phyloP scores from a whole-genome alignment of 2,329 filamentous ascomycete species.

The Aspergillus sp. region DNA sequence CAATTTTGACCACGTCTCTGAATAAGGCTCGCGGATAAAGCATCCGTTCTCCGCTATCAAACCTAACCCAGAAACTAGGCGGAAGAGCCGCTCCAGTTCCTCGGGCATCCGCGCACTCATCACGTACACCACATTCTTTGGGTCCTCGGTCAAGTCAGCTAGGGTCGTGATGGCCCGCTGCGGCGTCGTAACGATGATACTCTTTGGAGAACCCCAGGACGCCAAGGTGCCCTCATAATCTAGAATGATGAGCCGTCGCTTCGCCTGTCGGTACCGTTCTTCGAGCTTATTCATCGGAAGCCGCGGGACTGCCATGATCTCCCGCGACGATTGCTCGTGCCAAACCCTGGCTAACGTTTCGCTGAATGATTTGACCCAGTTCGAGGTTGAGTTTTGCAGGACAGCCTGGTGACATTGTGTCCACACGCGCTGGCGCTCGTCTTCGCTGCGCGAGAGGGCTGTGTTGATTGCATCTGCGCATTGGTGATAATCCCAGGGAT shows the following conservation, averaged over 20 bases:
- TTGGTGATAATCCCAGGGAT: conserved; percentile 92
- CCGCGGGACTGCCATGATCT: conserved; percentile 84
- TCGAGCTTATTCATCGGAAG: conserved; percentile 70
- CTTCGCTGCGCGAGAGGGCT: conserved; percentile 77
- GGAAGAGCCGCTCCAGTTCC: conserved; percentile 85
- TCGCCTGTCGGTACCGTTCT: conserved; percentile 67
- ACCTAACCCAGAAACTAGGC: conserved; percentile 78
- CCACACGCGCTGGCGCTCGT: conserved; percentile 78
- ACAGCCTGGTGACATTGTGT: conserved; percentile 73
- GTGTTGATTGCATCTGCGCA: conserved; percentile 84
- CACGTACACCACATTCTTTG: conserved; percentile 84
- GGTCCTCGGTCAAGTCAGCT: conserved; percentile 78
- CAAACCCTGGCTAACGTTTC: conserved; percentile 74
- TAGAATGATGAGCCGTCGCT: conserved; percentile 79
- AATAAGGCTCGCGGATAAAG: conserved; percentile 75
- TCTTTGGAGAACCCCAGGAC: conserved; percentile 80
- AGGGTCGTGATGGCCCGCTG: conserved; percentile 83
- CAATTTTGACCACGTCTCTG: conserved; percentile 75
- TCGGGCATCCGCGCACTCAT: conserved; percentile 90
- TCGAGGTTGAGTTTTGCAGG: conserved; percentile 77
- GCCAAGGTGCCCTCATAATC: conserved; percentile 94
- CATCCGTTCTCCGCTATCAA: conserved; percentile 95
- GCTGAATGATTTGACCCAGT: conserved; percentile 82
- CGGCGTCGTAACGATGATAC: conserved; percentile 83
- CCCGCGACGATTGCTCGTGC: conserved; percentile 81